Evolutionary conservation across 208 protist genomes (phyloP), one percentile per base, ranked within the genome.

Genomic region (Leishmania tropica): DNA sequence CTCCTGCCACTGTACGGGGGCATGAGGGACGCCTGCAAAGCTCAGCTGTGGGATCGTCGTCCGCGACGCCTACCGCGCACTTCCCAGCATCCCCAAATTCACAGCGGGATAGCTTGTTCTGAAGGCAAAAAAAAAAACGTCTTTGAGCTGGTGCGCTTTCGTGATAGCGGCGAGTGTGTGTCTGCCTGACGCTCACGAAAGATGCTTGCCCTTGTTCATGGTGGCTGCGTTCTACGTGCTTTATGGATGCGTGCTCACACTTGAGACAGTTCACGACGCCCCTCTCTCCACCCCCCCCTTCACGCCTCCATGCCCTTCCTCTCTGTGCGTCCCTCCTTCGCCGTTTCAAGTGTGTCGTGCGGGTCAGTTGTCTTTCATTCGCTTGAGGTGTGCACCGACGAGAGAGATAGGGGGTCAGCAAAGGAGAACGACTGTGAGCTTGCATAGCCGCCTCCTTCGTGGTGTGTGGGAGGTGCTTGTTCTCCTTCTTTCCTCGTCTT

Each of bases 51-150:
- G 42, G 40, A 53, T 31, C 35, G 11, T 73, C 37, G 68, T 28
- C 54, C 75, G 37, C 54, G 6, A 75, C 56, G 17, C 54, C 54
- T 28, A 31, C 35, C 1, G n/a, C 15, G 8, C 3, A 47, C 54
- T 3, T 40, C n/a, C 4, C 71, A 1, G 31, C 24, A 0, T 35
- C 53, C 0, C 75, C 45, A 19, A 71, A 79, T 31, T 24, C 67
- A 35, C 56, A 84, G n/a, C 67, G 62, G 67, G 75, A 75, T 0
- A 70, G 75, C 37, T 51, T 79, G 37, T 76, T 79, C 31, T 84
- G 62, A 83, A 53, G 71, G 3, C 37, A 31, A 31, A 77, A 71
- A 4, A 77, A 71, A 4, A 21, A 56, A 42, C 72, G n/a, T 54
- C 72, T 15, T 37, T 11, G 3, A 1, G 6, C 28, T 45, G 2